These are phyloP conservation scores for Cystofilobasidium bisporidii DNA, from an alignment of 768 basidiomycete species.

Conservation along the genomic window DNA sequence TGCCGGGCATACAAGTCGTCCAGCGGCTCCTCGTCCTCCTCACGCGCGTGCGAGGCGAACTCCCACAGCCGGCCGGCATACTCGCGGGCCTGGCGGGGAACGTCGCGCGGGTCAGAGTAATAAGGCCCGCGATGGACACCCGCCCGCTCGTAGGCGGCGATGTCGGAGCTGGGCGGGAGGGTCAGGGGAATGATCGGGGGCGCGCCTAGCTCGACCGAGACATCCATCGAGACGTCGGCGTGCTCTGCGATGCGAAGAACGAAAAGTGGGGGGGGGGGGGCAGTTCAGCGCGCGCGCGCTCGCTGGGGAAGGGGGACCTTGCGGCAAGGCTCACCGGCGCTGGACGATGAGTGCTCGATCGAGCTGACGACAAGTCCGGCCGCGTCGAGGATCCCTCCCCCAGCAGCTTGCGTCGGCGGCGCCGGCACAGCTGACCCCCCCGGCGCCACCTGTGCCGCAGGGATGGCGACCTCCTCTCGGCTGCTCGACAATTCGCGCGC, in stretches of 20 bases:
- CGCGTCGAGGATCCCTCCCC: no score
- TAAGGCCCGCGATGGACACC: constrained; percentile 62
- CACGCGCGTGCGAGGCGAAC: constrained; percentile 59
- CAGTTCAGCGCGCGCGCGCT: no score
- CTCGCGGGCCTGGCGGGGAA: constrained; percentile 58
- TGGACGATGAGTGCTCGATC: background rate
- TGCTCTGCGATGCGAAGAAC: background rate
- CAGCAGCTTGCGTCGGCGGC: background rate
- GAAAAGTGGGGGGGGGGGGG: background rate
- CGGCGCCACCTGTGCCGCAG: background rate
- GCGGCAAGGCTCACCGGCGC: background rate
- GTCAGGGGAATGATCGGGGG: background rate
- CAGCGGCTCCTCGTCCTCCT: constrained; percentile 49
- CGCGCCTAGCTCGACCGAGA: background rate
- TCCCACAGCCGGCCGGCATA: constrained; percentile 70
- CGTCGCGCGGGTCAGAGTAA: constrained; percentile 64
- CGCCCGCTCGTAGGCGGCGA: background rate
- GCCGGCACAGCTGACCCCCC: background rate
- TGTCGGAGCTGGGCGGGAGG: background rate
- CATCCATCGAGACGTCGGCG: background rate
- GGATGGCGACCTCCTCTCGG: background rate
- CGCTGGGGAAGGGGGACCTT: no score
- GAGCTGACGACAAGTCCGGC: background rate
- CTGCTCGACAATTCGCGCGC: background rate
- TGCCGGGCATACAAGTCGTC: constrained; percentile 7